A percentile compares a stretch with the other conserved stretches of the same genome.
Evolutionary conservation across 2,329 filamentous ascomycete genomes (phyloP).

Genomic region (Exophiala spinifera): DNA sequence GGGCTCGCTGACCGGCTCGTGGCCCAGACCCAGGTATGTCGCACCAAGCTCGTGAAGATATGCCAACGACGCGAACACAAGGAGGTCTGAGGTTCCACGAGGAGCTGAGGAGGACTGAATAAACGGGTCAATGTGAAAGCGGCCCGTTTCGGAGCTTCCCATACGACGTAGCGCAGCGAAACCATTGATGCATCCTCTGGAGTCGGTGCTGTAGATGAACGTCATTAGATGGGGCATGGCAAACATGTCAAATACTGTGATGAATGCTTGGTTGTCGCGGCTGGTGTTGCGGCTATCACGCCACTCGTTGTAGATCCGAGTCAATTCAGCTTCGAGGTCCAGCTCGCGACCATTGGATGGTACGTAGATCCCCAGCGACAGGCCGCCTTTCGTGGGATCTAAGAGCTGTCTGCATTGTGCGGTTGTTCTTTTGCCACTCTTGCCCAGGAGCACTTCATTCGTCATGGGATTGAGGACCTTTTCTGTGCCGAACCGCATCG

Average conservation of each 20-base stretch:
- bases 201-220: conserved; percentile 39
- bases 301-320: conserved; percentile 40
- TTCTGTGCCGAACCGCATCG: conserved; percentile 39
- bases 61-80: conserved; percentile 39
- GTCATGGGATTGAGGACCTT: conserved; percentile 41
- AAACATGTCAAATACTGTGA: conserved; percentile 43
- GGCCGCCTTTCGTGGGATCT: conserved; percentile 34
- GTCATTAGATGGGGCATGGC: conserved; percentile 39
- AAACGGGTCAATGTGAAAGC: conserved; percentile 43
- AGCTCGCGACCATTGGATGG: conserved; percentile 33
- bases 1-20: conserved; percentile 36
- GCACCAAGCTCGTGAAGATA: conserved; percentile 34
- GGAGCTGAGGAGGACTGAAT: conserved; percentile 36
- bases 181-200: conserved; percentile 34
- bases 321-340: conserved; percentile 34
- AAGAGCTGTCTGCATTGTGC: conserved; percentile 38
- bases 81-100: conserved; percentile 40
- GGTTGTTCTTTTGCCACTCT: conserved; percentile 38
- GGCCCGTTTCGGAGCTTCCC: conserved; percentile 33
- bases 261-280: conserved; percentile 37
- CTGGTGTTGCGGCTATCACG: conserved; percentile 35
- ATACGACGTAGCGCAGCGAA: conserved; percentile 40
- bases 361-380: conserved; percentile 37
- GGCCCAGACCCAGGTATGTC: conserved; percentile 40
- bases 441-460: conserved; percentile 39